These are phyloP conservation scores for Tarenaya hassleriana DNA, from an alignment of 345 rosid species.

Conservation along the genomic window DNA sequence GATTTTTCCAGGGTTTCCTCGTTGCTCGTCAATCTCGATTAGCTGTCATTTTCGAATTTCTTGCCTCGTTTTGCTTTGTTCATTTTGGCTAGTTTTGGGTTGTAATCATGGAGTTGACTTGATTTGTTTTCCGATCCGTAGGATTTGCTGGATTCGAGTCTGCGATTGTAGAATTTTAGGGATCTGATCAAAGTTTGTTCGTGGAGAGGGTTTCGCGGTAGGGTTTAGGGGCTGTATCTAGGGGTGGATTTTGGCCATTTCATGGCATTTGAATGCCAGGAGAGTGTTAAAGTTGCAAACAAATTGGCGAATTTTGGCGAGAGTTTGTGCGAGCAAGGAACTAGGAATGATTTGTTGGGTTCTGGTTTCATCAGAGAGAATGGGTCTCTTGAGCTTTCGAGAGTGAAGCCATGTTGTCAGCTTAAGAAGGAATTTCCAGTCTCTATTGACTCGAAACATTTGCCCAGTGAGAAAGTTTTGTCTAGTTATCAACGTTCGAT, in stretches of 20 bases:
- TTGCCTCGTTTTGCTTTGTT: not conserved
- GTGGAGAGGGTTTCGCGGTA: constrained; percentile 3
- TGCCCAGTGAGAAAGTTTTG: constrained; percentile 33
- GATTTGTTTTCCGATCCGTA: constrained; percentile 6
- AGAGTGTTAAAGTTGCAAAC: constrained; percentile 29
- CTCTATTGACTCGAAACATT: constrained; percentile 26
- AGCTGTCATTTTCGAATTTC: constrained; percentile 14
- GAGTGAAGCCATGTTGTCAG: constrained; percentile 14
- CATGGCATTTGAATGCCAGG: constrained; percentile 90
- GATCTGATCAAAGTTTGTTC: constrained; percentile 20
- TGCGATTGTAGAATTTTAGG: constrained; percentile 12
- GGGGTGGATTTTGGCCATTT: constrained; percentile 25
- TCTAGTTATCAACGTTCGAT: constrained; percentile 33
- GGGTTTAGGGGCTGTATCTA: constrained; percentile 8
- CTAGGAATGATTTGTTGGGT: constrained; percentile 17
- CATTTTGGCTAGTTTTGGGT: not conserved
- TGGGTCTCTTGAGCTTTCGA: constrained; percentile 30
- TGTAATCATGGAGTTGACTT: not conserved
- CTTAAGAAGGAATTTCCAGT: constrained; percentile 29
- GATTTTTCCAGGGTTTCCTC: constrained; percentile 3
- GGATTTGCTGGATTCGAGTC: constrained; percentile 18
- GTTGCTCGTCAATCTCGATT: constrained; percentile 14
- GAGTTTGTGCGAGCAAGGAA: constrained; percentile 14
- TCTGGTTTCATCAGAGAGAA: constrained; percentile 10
- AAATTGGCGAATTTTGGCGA: constrained; percentile 22